Evolutionary conservation across 192 early-diverging fungal genomes (phyloP), one percentile per base, ranked within the genome.

Genomic region (Entomortierella chlamydospora): DNA sequence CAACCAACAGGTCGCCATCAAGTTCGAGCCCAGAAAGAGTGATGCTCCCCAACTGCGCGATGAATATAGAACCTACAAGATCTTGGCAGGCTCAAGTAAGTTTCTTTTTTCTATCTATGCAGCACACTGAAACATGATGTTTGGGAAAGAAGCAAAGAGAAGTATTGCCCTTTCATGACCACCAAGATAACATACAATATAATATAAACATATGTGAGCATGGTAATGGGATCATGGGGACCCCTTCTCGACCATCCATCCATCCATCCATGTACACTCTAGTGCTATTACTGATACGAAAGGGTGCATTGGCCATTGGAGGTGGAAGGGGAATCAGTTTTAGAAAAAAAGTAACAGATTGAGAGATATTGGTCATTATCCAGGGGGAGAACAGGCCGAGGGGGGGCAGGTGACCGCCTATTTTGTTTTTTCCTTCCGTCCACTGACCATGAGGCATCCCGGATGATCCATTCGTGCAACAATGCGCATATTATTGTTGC

Each of bases 31-130:
- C 58, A 87, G 95, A 54, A 99, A 99, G 85, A 93, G 91, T 43
- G 97, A 99, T 68, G 96, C 97, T 22, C 97, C 97, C 23, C 97
- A 99, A 84, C 85, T 99, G 17, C 88, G 95, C 41, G 97, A 99
- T 73, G 97, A 99, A 81, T 97, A 93, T 70, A 81, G 95, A 55
- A 96, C 95, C 47, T 99, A 97, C 87, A 96, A 96, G 82, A 92
- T 99, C 45, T 87, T 99, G 65, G 88, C 91, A 23, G 93, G 93
- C n/a, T 83, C 69, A 61, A 63, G 86, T 87, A 83, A 78, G 78
- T 73, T 66, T 43, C 57, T 57, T 39, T 54, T 25, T 64, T 33
- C 72, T 31, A 51, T 60, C 39, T 45, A 42, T 7, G 4, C 45
- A 2, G 23, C n/a, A 7, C 3, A 9, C 28, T 15, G 12, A 28